Conservation (phyloP, 768 basidiomycete genomes). For the Russula sp. region DNA sequence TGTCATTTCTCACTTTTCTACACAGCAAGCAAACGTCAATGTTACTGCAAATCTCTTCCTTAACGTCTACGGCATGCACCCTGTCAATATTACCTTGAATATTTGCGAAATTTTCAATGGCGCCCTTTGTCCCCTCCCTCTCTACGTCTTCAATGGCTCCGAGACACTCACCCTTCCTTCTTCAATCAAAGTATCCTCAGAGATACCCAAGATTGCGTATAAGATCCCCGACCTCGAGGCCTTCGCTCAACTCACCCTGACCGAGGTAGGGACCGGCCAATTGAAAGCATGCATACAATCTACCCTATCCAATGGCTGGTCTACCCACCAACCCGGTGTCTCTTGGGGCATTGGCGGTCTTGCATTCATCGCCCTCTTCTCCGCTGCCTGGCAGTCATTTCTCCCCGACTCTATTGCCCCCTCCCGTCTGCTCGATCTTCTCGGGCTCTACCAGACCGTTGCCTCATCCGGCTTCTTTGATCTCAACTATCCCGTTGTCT, state of each 20-base stretch:
- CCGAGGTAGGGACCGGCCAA: constrained; percentile 57
- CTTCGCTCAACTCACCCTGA: constrained; percentile 71
- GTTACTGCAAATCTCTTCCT: constrained; percentile 77
- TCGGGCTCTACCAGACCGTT: constrained; percentile 81
- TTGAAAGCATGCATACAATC: constrained; percentile 88
- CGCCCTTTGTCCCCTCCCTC: constrained; percentile 73
- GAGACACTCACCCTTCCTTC: constrained; percentile 59
- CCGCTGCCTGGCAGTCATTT: constrained; percentile 49
- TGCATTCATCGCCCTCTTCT: constrained; percentile 49
- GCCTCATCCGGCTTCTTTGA: constrained; percentile 71
- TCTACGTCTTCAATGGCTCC: constrained; percentile 83
- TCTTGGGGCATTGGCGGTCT: constrained; percentile 71
- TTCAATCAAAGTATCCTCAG: constrained; percentile 45
- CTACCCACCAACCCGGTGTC: constrained; percentile 64
- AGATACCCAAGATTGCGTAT: constrained; percentile 77
- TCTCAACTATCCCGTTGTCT: constrained; percentile 83
- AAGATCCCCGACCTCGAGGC: constrained; percentile 88
- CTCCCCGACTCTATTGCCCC: constrained; percentile 54
- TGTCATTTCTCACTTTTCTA: constrained; percentile 16
- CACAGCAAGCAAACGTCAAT: constrained; percentile 64
- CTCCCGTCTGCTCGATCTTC: constrained; percentile 71
- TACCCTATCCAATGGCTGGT: constrained; percentile 87
- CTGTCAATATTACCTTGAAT: constrained; percentile 79
- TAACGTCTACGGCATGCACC: constrained; percentile 81
- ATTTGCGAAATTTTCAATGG: constrained; percentile 75